Conservation (phyloP, 768 basidiomycete genomes). For the Leccinum aurantiacum region DNA sequence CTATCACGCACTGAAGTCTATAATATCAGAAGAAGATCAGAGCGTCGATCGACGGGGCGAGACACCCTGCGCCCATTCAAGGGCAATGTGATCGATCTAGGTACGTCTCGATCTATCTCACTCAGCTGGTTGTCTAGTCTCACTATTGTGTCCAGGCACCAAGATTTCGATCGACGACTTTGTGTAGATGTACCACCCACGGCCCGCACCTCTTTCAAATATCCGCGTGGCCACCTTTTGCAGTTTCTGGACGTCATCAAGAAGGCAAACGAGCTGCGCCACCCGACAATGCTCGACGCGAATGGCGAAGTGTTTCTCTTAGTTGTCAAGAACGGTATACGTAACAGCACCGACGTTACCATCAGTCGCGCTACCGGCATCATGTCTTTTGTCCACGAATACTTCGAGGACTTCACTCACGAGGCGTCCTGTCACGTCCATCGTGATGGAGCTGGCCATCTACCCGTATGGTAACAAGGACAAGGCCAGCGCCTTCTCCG, state of each 20-base stretch:
- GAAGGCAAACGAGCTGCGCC: background rate
- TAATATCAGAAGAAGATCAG: background rate
- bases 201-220: background rate
- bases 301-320: background rate
- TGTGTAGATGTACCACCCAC: no score
- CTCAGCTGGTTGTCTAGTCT: background rate
- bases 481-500: background rate
- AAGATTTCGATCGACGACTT: background rate
- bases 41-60: background rate
- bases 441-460: background rate
- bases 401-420: background rate
- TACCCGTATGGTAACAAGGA: background rate
- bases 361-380: background rate
- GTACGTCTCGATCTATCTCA: background rate
- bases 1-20: background rate
- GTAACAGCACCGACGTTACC: background rate
- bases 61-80: slow-evolving; percentile 6
- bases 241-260: background rate
- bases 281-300: background rate
- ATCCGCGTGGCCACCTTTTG: background rate
- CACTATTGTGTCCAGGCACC: background rate
- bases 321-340: background rate
- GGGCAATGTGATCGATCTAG: background rate
- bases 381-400: background rate
- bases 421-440: background rate